Evolutionary conservation across 768 basidiomycete species (phyloP).

Genomic region (Rhodocollybia butyracea): DNA sequence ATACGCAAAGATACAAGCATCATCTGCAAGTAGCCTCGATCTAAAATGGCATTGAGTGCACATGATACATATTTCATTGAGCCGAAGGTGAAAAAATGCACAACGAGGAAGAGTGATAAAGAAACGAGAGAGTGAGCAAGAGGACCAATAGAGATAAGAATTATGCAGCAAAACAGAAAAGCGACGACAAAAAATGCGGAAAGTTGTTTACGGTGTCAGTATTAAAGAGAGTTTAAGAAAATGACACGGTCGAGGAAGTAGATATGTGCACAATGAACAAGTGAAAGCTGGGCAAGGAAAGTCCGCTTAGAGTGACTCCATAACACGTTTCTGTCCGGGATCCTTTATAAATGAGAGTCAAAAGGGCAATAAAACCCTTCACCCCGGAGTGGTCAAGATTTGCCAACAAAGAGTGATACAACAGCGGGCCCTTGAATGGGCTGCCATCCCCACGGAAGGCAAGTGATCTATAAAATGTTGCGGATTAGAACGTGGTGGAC

Average conservation of each 20-base stretch:
- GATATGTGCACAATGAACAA: constrained; percentile 3
- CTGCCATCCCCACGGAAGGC: constrained; percentile 20
- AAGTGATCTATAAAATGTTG: background rate
- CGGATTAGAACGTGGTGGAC: background rate
- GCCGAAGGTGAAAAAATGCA: background rate
- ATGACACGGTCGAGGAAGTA: constrained; percentile 3
- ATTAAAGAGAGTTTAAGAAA: constrained; percentile 1
- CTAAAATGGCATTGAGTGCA: too few relatives aligned
- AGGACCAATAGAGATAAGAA: background rate
- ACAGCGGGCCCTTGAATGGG: constrained; percentile 17
- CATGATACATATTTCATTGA: background rate
- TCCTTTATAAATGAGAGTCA: background rate
- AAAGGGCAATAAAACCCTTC: background rate
- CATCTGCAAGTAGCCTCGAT: too few relatives aligned
- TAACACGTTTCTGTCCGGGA: background rate
- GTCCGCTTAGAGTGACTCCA: background rate
- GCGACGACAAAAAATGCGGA: background rate
- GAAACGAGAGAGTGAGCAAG: background rate
- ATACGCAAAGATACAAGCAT: background rate
- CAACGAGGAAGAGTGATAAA: background rate
- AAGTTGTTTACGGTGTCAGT: constrained; percentile 3
- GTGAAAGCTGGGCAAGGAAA: background rate
- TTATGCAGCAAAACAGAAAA: constrained; percentile 11
- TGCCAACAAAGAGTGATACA: constrained; percentile 20
- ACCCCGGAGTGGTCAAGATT: constrained; percentile 14